Evolutionary conservation across 2,329 filamentous ascomycete genomes (phyloP), one percentile per base, ranked within the genome.

Genomic region (Aspergillus novofumigatus): DNA sequence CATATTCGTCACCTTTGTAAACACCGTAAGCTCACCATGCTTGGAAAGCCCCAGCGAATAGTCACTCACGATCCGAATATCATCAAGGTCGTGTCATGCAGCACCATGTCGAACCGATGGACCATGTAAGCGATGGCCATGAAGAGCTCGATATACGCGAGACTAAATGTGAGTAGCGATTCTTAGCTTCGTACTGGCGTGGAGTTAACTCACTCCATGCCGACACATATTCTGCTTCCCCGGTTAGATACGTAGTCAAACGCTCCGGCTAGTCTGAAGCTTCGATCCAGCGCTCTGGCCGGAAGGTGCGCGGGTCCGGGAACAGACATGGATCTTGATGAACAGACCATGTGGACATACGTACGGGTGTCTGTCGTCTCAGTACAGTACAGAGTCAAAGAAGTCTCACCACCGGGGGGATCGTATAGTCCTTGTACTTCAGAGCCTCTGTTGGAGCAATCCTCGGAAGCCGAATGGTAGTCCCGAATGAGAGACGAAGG

Each of bases 191-290:
- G 29, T 14, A 32, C 4, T 35, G 4, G 4, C 11, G 6, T 2
- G 11, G 11, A 2, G 11, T 5, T 29, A 45, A 25, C 51, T 20
- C 57, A 65, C 62, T 80, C 77, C 42, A 75, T 75, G 11, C 78
- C 78, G 1, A 76, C 62, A 57, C 78, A 81, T 60, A 73, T 72
- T 20, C 78, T 66, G 1, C 67, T 72, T 0, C 78, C 78, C 38
- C 64, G 67, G 26, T n/a, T n/a, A n/a, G n/a, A n/a, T 69, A 73
- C 25, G 62, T 63, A 26, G 67, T 60, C n/a, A 73, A 63, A 2
- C 69, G 65, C 9, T 67, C 55, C 2, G 69, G 70, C 14, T 62
- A 59, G n/a, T 65, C 61, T 5, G 67, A 53, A 51, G 64, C 59
- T 8, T 70, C 20, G 8, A 60, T 59, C 66, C 71, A 75, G 50